These are phyloP conservation scores for Trichoderma asperellum DNA, from an alignment of 2,329 filamentous ascomycete species.

Conservation along the genomic window DNA sequence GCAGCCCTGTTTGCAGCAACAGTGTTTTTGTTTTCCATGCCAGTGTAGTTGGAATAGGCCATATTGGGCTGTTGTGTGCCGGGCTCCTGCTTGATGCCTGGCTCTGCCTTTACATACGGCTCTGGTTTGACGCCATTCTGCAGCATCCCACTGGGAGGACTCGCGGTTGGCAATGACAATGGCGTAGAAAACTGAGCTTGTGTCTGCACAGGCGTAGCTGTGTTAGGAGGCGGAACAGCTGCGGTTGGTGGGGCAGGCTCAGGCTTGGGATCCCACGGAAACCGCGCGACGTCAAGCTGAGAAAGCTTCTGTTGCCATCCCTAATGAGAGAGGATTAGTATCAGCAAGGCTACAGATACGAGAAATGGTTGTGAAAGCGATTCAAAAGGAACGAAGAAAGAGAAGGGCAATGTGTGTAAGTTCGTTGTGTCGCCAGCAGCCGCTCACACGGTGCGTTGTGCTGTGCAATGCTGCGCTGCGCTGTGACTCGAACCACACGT, in stretches of 20 bases:
- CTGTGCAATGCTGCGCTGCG: neutral
- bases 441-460: neutral
- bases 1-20: slow-evolving; percentile 60
- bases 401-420: neutral
- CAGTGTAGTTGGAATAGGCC: slow-evolving; percentile 42
- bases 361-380: neutral
- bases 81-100: slow-evolving; percentile 51
- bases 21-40: slow-evolving; percentile 42
- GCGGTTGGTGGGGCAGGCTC: slow-evolving; percentile 54
- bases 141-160: slow-evolving; percentile 37
- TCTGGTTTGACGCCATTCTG: slow-evolving; percentile 51
- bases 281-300: slow-evolving; percentile 79
- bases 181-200: slow-evolving; percentile 42
- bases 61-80: slow-evolving; percentile 42
- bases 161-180: slow-evolving; percentile 39
- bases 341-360: neutral
- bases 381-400: neutral
- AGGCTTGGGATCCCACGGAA: slow-evolving; percentile 93
- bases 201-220: slow-evolving; percentile 36
- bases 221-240: slow-evolving; percentile 38
- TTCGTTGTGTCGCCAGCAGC: neutral
- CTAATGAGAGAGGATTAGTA: slow-evolving; percentile 52
- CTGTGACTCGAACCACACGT: slow-evolving; percentile 13
- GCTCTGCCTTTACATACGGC: slow-evolving; percentile 54
- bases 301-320: slow-evolving; percentile 94